Percentiles rank a stretch among this genome's conserved stretches.
Conservation (phyloP, 495 filamentous ascomycete genomes). For the Neurospora terricola region DNA sequence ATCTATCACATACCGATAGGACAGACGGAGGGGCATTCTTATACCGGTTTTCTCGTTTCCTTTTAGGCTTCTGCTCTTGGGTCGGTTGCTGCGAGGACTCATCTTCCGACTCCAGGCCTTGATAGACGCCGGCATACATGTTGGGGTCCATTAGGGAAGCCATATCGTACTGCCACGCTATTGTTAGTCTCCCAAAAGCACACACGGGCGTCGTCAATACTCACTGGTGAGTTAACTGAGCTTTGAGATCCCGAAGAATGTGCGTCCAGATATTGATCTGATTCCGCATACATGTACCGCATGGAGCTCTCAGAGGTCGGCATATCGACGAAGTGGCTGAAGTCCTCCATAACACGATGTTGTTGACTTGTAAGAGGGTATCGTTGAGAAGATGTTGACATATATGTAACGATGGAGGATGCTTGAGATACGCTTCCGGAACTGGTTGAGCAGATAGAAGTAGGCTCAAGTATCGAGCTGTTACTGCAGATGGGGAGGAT, state of each 20-base stretch:
- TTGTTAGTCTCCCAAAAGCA: constrained; percentile 5
- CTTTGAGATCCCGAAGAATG: constrained; percentile 31
- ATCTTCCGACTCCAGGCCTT: constrained; percentile 27
- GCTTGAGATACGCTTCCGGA: neutral
- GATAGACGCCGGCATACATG: constrained; percentile 23
- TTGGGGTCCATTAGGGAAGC: constrained; percentile 17
- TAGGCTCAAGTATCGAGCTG: neutral
- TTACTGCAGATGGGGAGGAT: neutral
- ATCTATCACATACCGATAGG: constrained; percentile 29
- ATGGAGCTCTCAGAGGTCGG: constrained; percentile 26
- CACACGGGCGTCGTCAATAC: neutral
- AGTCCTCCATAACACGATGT: constrained; percentile 20
- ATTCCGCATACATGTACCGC: constrained; percentile 27
- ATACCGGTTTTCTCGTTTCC: constrained; percentile 40
- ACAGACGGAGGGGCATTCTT: constrained; percentile 40
- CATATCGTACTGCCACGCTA: constrained; percentile 23
- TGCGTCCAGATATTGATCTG: constrained; percentile 30
- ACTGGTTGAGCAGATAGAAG: neutral
- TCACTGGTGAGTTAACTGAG: constrained; percentile 30
- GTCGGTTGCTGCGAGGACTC: constrained; percentile 29
- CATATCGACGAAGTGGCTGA: constrained; percentile 19
- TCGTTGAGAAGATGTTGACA: neutral
- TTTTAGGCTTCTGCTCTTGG: constrained; percentile 28
- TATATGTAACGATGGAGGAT: neutral
- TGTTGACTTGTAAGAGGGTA: neutral